These are phyloP conservation scores for Mycena filopes DNA, from an alignment of 768 basidiomycete genomes.

Conservation along the genomic window DNA sequence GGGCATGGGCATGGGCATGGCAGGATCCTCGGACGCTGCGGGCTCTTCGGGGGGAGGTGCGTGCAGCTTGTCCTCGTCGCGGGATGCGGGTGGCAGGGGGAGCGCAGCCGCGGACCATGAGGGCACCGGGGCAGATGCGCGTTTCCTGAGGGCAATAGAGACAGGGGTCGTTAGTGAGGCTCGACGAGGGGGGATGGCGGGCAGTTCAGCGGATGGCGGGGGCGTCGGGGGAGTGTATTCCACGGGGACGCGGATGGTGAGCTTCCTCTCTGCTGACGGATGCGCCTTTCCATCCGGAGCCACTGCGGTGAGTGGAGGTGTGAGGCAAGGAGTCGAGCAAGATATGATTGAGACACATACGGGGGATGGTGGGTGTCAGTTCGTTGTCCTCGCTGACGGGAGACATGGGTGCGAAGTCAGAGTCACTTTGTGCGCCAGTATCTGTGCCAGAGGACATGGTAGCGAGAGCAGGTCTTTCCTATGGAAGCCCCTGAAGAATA, in stretches of 20 bases:
- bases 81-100: too few relatives aligned
- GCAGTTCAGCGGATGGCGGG: conserved; percentile 24
- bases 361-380: not conserved
- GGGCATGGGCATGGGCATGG: conserved; percentile 12
- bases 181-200: conserved; percentile 16
- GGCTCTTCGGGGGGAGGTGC: not conserved
- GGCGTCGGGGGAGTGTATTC: conserved; percentile 31
- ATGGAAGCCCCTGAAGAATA: not conserved
- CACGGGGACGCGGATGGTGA: conserved; percentile 28
- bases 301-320: not conserved
- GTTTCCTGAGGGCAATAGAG: not conserved
- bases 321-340: not conserved
- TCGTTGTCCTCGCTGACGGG: conserved; percentile 20
- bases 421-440: not conserved
- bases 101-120: conserved; percentile 10
- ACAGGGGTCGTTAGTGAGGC: conserved; percentile 26
- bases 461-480: not conserved
- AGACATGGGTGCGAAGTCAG: conserved; percentile 8
- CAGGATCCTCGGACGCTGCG: not conserved
- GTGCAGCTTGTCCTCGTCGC: too few relatives aligned
- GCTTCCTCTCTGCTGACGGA: conserved; percentile 12
- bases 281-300: not conserved
- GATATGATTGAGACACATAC: not conserved
- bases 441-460: conserved; percentile 1
- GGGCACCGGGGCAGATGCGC: conserved; percentile 16